These are phyloP conservation scores for Plasmodium cynomolgi DNA, from an alignment of 169 alveolate species.

Conservation along the genomic window DNA sequence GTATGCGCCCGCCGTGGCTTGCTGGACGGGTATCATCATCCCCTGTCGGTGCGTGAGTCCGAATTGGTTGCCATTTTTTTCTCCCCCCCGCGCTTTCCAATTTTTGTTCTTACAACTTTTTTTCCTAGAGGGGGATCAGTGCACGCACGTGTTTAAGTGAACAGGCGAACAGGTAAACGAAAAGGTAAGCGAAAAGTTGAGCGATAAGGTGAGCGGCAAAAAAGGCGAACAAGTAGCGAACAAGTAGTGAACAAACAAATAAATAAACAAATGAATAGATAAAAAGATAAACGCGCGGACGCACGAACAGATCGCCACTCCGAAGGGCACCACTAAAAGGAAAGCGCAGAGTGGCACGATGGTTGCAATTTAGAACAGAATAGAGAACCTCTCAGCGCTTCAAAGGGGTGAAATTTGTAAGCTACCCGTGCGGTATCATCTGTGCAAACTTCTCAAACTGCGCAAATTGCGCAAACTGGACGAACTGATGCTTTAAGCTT, in stretches of 20 bases:
- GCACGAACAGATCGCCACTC: not conserved
- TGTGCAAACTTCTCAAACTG: not conserved
- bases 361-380: not conserved
- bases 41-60: not conserved
- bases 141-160: not conserved
- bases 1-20: not conserved
- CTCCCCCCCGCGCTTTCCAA: not conserved
- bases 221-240: not conserved
- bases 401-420: not conserved
- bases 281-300: not conserved
- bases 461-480: not conserved
- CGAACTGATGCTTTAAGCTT: not conserved
- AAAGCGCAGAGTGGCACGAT: not conserved
- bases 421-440: not conserved
- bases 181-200: not conserved
- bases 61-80: not conserved
- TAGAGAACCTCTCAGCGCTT: not conserved
- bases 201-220: not conserved
- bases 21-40: not conserved
- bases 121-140: not conserved
- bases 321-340: not conserved
- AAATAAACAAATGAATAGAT: not conserved
- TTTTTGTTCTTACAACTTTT: slow-evolving; percentile 8
- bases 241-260: too few species aligned
- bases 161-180: not conserved